A percentile compares a stretch with the other conserved stretches of the same genome.
Evolutionary conservation across 192 early-diverging fungal genomes (phyloP).

Genomic region (Coemansia guatemalensis): DNA sequence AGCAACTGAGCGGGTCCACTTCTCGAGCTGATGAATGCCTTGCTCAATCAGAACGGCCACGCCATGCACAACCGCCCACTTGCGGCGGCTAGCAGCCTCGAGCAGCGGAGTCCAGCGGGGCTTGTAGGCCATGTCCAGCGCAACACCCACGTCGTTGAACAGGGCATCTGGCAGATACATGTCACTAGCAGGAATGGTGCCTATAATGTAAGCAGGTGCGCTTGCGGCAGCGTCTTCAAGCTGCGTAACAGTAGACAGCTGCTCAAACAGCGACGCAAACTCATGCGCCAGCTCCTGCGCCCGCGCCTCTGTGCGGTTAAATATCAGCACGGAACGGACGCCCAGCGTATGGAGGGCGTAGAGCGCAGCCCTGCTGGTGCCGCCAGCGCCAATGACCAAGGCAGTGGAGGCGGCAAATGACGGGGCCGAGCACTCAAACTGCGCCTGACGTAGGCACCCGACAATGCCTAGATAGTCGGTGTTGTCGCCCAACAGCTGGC

Average conservation of each 20-base stretch:
- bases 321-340: constrained; percentile 67
- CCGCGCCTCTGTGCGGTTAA: constrained; percentile 82
- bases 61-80: constrained; percentile 76
- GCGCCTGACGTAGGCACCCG: constrained; percentile 57
- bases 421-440: constrained; percentile 8
- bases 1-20: constrained; percentile 65
- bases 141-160: constrained; percentile 65
- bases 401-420: constrained; percentile 49
- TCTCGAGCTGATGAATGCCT: constrained; percentile 85
- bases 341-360: constrained; percentile 78
- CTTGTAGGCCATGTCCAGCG: constrained; percentile 94
- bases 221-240: constrained; percentile 36
- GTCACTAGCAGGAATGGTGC: constrained; percentile 85
- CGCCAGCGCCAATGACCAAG: constrained; percentile 91
- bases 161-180: constrained; percentile 57
- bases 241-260: constrained; percentile 46
- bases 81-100: constrained; percentile 56
- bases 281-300: constrained; percentile 64
- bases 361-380: constrained; percentile 88
- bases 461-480: constrained; percentile 95
- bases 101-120: constrained; percentile 84
- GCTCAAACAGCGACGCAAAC: constrained; percentile 58
- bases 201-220: constrained; percentile 65
- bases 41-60: constrained; percentile 90
- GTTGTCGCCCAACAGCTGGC: constrained; percentile 80